phyloP scores from a whole-genome alignment of 768 basidiomycete genomes.

The Sarcodon sp. region DNA sequence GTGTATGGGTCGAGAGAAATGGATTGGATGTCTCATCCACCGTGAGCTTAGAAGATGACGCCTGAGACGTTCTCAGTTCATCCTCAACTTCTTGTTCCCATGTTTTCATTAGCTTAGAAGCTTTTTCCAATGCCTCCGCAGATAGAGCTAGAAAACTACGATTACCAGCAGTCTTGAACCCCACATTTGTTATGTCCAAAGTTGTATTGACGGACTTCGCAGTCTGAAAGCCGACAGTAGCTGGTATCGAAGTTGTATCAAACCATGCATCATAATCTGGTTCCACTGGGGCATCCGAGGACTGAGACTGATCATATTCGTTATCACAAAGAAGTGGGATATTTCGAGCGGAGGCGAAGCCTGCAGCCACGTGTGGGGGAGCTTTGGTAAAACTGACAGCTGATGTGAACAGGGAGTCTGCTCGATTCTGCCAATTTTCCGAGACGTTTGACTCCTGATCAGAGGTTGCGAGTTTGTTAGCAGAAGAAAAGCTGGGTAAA shows the following conservation, averaged over 20 bases:
- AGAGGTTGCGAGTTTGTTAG: not conserved
- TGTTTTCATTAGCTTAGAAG: constrained; percentile 9
- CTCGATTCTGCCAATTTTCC: not conserved
- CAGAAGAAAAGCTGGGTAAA: not conserved
- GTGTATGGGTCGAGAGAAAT: not conserved
- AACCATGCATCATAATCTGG: constrained; percentile 10
- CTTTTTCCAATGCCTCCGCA: constrained; percentile 11
- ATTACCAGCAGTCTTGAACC: constrained; percentile 6
- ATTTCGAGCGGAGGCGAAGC: constrained; percentile 1
- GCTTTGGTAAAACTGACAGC: too few species aligned
- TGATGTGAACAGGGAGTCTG: too few species aligned
- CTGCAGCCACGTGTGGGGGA: not conserved
- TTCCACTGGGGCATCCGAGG: not conserved
- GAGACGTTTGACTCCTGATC: constrained; percentile 1
- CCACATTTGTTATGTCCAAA: not conserved
- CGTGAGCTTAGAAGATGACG: not conserved
- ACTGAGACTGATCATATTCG: not conserved
- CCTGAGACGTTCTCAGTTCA: constrained; percentile 1
- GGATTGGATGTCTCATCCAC: constrained; percentile 1
- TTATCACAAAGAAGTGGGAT: not conserved
- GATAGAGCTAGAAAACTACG: constrained; percentile 7
- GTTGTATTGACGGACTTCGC: constrained; percentile 2
- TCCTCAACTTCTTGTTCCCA: constrained; percentile 12
- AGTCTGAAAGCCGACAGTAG: constrained; percentile 4
- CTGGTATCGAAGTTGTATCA: constrained; percentile 1